Conservation (phyloP, 2,329 filamentous ascomycete species). For the Lojkania enalia region DNA sequence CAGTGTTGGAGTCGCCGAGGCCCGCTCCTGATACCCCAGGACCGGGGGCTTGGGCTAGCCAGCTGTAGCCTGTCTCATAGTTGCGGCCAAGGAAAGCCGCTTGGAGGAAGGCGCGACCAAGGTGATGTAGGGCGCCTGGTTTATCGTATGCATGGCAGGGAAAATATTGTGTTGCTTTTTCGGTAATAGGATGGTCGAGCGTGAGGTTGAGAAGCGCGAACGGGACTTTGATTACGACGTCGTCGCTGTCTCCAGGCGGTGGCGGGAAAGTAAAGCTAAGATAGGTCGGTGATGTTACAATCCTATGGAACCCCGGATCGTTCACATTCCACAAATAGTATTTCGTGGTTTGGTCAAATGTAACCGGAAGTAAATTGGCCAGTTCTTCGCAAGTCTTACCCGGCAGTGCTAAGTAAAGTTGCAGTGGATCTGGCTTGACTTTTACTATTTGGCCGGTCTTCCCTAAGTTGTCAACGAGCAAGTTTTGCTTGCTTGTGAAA, state of each 20-base stretch:
- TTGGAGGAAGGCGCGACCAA: constrained; percentile 54
- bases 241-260: constrained; percentile 21
- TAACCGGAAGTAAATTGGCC: constrained; percentile 31
- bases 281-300: constrained; percentile 48
- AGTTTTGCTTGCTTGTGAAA: constrained; percentile 25
- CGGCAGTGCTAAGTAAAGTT: constrained; percentile 33
- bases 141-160: constrained; percentile 44
- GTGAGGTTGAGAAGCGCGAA: constrained; percentile 43
- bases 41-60: not conserved
- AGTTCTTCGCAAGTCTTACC: constrained; percentile 30
- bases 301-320: constrained; percentile 37
- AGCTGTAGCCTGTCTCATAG: not conserved
- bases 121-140: constrained; percentile 28
- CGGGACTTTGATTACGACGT: constrained; percentile 51
- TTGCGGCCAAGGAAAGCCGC: constrained; percentile 51
- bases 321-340: constrained; percentile 36
- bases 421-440: constrained; percentile 21
- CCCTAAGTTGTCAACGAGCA: constrained; percentile 19
- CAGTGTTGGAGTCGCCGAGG: not conserved
- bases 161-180: constrained; percentile 46
- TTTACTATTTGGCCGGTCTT: not conserved
- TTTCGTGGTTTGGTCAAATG: constrained; percentile 18
- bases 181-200: constrained; percentile 43
- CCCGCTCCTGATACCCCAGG: not conserved
- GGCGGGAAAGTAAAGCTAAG: constrained; percentile 47